Percentiles rank a stretch among this genome's conserved stretches.
Conservation (phyloP, 495 filamentous ascomycete species). For the Lophiostoma macrostomum region DNA sequence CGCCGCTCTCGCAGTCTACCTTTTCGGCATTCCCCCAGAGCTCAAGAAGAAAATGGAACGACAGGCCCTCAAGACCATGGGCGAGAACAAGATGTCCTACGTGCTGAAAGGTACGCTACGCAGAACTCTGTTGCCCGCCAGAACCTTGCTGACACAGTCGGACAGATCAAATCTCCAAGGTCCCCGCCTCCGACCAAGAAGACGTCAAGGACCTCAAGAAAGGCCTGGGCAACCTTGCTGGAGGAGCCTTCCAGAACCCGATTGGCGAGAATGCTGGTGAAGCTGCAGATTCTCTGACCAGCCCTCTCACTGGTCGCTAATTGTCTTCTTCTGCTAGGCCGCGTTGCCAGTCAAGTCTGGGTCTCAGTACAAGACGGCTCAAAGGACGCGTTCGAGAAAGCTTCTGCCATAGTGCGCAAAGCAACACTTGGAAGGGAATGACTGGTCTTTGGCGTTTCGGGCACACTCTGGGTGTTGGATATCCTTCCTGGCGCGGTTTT, state of each 20-base stretch:
- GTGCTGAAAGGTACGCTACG: slow-evolving; percentile 35
- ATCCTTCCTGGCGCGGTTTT: no score
- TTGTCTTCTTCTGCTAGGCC: neutral
- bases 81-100: slow-evolving; percentile 51
- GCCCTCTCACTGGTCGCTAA: slow-evolving; percentile 32
- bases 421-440: neutral
- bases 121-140: no score
- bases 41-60: slow-evolving; percentile 46
- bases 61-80: slow-evolving; percentile 50
- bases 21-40: slow-evolving; percentile 44
- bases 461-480: no score
- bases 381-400: slow-evolving; percentile 4
- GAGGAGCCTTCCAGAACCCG: slow-evolving; percentile 40
- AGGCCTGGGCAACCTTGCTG: slow-evolving; percentile 38
- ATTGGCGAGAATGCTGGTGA: slow-evolving; percentile 40
- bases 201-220: slow-evolving; percentile 41
- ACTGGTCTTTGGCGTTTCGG: neutral
- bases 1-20: slow-evolving; percentile 27
- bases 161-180: slow-evolving; percentile 38
- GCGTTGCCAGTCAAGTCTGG: slow-evolving; percentile 10
- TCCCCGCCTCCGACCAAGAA: slow-evolving; percentile 42
- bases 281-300: slow-evolving; percentile 35
- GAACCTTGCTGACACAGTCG: slow-evolving; percentile 1
- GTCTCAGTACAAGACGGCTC: slow-evolving; percentile 2
- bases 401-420: slow-evolving; percentile 1